These are phyloP conservation scores for Cadophora sp. DNA, from an alignment of 2,329 filamentous ascomycete species.

Conservation along the genomic window DNA sequence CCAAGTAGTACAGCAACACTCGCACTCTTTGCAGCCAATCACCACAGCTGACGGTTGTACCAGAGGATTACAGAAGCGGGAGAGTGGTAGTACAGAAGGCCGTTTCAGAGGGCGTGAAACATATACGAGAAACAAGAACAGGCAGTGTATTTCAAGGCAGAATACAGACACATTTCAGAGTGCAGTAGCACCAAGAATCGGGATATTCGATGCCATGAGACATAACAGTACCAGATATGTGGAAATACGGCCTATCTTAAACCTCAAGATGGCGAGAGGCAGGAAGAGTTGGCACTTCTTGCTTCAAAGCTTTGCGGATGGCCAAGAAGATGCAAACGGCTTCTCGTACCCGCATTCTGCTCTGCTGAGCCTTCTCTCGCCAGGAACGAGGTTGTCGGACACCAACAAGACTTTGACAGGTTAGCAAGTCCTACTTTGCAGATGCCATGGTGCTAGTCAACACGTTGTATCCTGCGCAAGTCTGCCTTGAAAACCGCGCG, in stretches of 20 bases:
- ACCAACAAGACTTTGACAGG: neutral
- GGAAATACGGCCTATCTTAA: neutral
- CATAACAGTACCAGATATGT: neutral
- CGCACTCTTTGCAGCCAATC: slow-evolving; percentile 5
- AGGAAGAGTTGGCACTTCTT: neutral
- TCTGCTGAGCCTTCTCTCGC: neutral
- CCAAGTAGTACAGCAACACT: neutral
- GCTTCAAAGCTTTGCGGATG: neutral
- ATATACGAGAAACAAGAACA: neutral
- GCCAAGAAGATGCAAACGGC: slow-evolving; percentile 1
- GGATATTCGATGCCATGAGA: neutral
- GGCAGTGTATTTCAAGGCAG: neutral
- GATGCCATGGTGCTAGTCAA: neutral
- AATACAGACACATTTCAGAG: neutral
- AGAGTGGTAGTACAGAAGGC: neutral
- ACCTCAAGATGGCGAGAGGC: neutral
- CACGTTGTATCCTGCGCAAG: neutral
- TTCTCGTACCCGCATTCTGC: neutral
- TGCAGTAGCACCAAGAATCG: neutral
- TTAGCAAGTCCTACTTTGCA: neutral
- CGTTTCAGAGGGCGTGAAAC: slow-evolving; percentile 9
- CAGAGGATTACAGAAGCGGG: neutral
- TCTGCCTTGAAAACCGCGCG: neutral
- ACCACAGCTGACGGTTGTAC: neutral
- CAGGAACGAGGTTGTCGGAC: neutral